Evolutionary conservation across 2,329 filamentous ascomycete genomes (phyloP), one percentile per base, ranked within the genome.

Genomic region (Claviceps spartinae): DNA sequence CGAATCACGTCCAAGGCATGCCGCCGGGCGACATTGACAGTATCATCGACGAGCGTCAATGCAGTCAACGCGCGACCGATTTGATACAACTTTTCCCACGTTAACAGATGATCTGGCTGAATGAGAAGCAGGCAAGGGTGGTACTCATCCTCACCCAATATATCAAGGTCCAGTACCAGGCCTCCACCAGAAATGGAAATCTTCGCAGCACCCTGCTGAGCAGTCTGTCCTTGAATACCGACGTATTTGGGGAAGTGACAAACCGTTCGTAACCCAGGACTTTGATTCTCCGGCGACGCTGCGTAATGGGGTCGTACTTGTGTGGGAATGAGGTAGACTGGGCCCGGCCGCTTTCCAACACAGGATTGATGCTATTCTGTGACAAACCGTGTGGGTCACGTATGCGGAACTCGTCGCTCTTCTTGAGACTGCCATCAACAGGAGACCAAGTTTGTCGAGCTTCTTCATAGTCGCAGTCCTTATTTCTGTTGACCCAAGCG

Each of bases 151-250:
- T 40, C 47, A 56, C 55, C 55, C 55, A 56, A 38, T 56, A 56
- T n/a, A 56, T 49, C 24, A 56, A 48, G 7, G 50, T 83, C 83
- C 83, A 88, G 68, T 88, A 88, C 49, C 88, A 88, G 37, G 78
- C 82, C 65, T 88, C 85, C 1, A 82, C 81, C 24, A 88, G 65
- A 62, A 88, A 88, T 0, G 85, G 85, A 57, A 86, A 79, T 60
- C 78, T 82, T 52, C 72, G 73, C 14, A 88, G 71, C 37, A 88
- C 59, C 3, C 83, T 73, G 62, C 81, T 85, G 48, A 85, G 69
- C 13, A 83, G 66, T 46, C 78, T 75, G 55, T 78, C 73, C 57
- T 75, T 72, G 61, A 82, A 84, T 8, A 77, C 68, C 38, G 69
- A 67, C 0, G 81, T 85, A 62, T 85, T 67, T 38, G 65, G 65